phyloP scores from a whole-genome alignment of 108 stramenopile species.

The Hondaea fermentalgiana region DNA sequence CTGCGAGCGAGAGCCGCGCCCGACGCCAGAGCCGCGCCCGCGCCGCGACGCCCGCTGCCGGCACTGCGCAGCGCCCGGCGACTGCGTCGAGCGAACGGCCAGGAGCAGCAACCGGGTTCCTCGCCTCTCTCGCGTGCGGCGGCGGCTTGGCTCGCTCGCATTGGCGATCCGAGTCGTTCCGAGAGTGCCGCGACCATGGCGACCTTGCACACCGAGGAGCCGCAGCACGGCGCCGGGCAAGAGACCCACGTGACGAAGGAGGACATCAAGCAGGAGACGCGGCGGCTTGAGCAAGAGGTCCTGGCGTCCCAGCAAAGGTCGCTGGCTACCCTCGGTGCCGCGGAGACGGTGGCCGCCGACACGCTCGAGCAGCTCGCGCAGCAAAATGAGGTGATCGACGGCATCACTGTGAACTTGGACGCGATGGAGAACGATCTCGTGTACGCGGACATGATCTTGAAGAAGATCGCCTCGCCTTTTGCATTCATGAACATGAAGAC shows the following conservation, averaged over 20 bases:
- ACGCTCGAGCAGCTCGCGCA: not conserved
- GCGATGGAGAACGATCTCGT: not conserved
- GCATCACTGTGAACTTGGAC: not conserved
- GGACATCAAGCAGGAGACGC: not conserved
- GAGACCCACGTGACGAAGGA: not conserved
- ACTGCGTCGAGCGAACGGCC: too few relatives aligned
- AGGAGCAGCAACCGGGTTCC: too few relatives aligned
- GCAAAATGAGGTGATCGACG: not conserved
- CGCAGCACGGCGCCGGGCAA: too few relatives aligned
- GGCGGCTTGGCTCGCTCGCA: too few relatives aligned
- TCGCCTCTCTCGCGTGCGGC: too few relatives aligned
- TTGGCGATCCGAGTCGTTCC: too few relatives aligned
- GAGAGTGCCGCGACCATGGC: not conserved
- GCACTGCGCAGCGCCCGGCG: too few relatives aligned
- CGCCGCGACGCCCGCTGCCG: too few relatives aligned
- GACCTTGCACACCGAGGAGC: not conserved
- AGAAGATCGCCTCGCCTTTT: not conserved
- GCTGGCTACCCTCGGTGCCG: not conserved
- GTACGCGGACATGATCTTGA: constrained; percentile 6
- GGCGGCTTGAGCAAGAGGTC: not conserved
- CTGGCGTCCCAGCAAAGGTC: not conserved
- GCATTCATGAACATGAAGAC: not conserved
- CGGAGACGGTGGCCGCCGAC: not conserved
- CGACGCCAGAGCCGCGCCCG: too few relatives aligned
- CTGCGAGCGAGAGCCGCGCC: too few relatives aligned